phyloP scores from a whole-genome alignment of 2,329 filamentous ascomycete genomes.

The Aspergillus fumigatiaffinis region DNA sequence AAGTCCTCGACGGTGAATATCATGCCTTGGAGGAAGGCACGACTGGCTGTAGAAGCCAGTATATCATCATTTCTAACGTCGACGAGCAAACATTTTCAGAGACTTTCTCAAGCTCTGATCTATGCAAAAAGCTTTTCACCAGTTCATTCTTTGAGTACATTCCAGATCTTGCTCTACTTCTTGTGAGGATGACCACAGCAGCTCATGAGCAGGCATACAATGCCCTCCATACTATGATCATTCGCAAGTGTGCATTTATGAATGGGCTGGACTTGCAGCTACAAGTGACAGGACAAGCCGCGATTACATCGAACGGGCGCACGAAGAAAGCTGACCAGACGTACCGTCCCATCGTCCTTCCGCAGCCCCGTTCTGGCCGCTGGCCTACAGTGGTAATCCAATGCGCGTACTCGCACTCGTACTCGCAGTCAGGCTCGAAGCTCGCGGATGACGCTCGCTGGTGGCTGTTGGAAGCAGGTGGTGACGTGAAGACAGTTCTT shows the following conservation, averaged over 20 bases:
- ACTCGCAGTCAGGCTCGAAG: not conserved
- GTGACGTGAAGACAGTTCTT: constrained; percentile 1
- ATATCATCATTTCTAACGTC: not conserved
- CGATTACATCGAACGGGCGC: not conserved
- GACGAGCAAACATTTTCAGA: not conserved
- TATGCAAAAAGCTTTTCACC: not conserved
- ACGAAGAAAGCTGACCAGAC: constrained; percentile 1
- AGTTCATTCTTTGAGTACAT: not conserved
- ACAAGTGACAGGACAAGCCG: not conserved
- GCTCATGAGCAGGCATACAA: not conserved
- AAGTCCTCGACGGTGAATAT: not conserved
- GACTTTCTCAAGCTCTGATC: not conserved
- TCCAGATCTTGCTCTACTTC: not conserved
- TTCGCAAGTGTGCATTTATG: not conserved
- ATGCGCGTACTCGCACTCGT: not conserved
- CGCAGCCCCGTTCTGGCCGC: not conserved
- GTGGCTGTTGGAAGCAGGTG: not conserved
- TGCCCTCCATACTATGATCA: not conserved
- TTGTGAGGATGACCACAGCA: not conserved
- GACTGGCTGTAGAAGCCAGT: not conserved
- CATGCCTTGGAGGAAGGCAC: not conserved
- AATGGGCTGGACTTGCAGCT: not conserved
- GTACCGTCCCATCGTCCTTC: not conserved
- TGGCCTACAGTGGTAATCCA: not conserved
- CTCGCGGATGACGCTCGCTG: not conserved